These are phyloP conservation scores for Coniella lustricola DNA, from an alignment of 2,329 filamentous ascomycete genomes.

Conservation along the genomic window DNA sequence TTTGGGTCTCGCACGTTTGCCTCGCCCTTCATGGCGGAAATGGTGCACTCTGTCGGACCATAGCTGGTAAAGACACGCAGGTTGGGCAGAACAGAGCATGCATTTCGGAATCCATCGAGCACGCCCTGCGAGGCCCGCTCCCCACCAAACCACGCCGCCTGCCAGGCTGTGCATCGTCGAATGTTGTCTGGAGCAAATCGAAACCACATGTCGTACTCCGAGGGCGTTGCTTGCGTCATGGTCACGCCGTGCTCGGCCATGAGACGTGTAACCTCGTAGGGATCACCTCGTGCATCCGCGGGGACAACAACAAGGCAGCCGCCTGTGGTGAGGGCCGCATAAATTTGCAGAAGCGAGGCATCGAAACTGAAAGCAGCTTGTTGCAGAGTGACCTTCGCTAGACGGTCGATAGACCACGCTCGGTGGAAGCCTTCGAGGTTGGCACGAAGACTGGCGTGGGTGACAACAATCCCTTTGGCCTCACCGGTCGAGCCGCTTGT, in stretches of 20 bases:
- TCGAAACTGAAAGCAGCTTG: conserved; percentile 34
- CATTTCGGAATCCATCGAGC: not conserved
- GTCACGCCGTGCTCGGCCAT: conserved; percentile 28
- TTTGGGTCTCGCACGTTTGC: conserved; percentile 11
- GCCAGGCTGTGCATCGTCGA: conserved; percentile 8
- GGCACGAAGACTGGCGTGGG: conserved; percentile 25
- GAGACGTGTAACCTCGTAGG: conserved; percentile 24
- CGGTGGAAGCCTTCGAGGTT: conserved; percentile 20
- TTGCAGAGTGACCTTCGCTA: conserved; percentile 26
- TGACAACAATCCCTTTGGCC: conserved; percentile 35
- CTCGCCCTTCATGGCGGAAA: conserved; percentile 3
- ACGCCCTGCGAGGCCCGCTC: conserved; percentile 20
- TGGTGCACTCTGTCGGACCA: conserved; percentile 6
- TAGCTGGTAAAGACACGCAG: conserved; percentile 8
- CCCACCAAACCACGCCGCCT: conserved; percentile 26
- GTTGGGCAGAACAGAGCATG: not conserved
- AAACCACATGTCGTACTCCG: conserved; percentile 28
- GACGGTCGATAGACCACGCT: conserved; percentile 13
- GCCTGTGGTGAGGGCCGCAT: conserved; percentile 23
- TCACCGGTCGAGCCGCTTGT: conserved; percentile 26
- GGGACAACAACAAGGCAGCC: conserved; percentile 25
- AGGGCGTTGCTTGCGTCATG: conserved; percentile 29
- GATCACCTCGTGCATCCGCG: conserved; percentile 24
- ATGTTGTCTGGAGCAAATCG: conserved; percentile 11
- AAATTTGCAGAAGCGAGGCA: conserved; percentile 27